Evolutionary conservation across 1,139 yeast species (phyloP).

Genomic region (Protomyces pachydermus): DNA sequence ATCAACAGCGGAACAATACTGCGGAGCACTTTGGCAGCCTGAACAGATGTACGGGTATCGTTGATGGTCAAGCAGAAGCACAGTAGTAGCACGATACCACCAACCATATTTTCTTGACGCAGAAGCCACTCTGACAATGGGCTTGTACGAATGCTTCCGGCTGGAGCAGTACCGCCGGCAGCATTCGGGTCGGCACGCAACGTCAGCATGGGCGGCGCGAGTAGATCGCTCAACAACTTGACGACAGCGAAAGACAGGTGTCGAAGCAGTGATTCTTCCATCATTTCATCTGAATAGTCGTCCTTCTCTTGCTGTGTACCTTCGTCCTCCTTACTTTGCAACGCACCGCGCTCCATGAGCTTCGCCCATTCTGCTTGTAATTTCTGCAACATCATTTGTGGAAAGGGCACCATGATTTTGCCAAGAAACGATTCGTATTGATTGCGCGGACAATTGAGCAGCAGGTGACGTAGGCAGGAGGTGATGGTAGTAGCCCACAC

Average conservation of each 20-base stretch:
- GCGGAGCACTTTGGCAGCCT: conserved; percentile 17
- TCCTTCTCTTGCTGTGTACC: conserved; percentile 62
- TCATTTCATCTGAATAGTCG: conserved; percentile 91
- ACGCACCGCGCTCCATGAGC: conserved; percentile 30
- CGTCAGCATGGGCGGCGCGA: conserved; percentile 13
- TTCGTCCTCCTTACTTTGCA: conserved; percentile 28
- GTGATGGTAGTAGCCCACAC: conserved; percentile 97
- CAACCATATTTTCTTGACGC: conserved; percentile 11
- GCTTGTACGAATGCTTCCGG: not conserved
- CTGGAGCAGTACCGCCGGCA: not conserved
- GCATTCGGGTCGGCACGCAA: conserved; percentile 12
- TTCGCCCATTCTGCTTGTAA: conserved; percentile 70
- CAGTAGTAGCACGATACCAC: conserved; percentile 7
- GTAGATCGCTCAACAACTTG: conserved; percentile 49
- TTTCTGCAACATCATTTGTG: conserved; percentile 65
- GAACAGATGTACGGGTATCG: conserved; percentile 21
- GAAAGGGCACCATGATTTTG: conserved; percentile 70
- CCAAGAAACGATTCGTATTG: conserved; percentile 65
- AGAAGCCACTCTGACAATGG: conserved; percentile 20
- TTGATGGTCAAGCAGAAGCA: conserved; percentile 21
- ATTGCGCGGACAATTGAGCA: conserved; percentile 78
- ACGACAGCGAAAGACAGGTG: conserved; percentile 94
- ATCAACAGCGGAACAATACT: conserved; percentile 7
- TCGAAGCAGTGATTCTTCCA: conserved; percentile 90
- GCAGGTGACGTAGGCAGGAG: conserved; percentile 76